Percentiles rank a stretch among this genome's conserved stretches.
phyloP scores from a whole-genome alignment of 306 rosid species.

The Begonia fuchsioides region DNA sequence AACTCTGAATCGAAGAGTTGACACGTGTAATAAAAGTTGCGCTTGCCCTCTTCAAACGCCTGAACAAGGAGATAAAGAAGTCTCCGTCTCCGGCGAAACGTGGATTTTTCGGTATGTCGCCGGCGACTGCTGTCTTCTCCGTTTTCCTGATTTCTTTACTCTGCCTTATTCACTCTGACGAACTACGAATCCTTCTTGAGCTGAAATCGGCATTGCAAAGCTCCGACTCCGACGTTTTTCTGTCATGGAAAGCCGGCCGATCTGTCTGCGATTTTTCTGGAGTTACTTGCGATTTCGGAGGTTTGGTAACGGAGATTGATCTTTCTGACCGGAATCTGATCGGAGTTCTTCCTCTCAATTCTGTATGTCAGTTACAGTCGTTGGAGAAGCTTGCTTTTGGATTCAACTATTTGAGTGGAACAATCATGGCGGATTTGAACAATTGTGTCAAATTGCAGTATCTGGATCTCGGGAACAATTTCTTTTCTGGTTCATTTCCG shows the following conservation, averaged over 20 bases:
- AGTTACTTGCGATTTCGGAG: conserved; percentile 34
- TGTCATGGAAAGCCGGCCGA: conserved; percentile 31
- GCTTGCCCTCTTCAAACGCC: no score
- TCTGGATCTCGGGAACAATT: conserved; percentile 55
- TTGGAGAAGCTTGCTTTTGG: conserved; percentile 43
- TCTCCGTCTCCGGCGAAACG: no score
- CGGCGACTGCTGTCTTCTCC: no score
- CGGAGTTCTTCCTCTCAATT: conserved; percentile 49
- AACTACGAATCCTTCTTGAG: conserved; percentile 32
- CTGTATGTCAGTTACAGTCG: conserved; percentile 39
- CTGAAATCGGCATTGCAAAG: conserved; percentile 34
- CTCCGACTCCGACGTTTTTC: conserved; percentile 21
- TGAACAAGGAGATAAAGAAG: no score
- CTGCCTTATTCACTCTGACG: conserved; percentile 16
- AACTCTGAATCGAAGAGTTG: no score
- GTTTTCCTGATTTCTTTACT: no score
- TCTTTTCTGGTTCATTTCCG: conserved; percentile 45
- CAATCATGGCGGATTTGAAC: conserved; percentile 27
- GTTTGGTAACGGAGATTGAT: conserved; percentile 47
- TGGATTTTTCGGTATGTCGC: no score
- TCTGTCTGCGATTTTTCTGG: conserved; percentile 41
- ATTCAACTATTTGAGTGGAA: conserved; percentile 31
- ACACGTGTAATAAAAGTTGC: no score
- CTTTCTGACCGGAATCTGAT: conserved; percentile 23
- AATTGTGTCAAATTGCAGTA: conserved; percentile 44